These are phyloP conservation scores for Russula abietina DNA, from an alignment of 768 basidiomycete species.

Conservation along the genomic window DNA sequence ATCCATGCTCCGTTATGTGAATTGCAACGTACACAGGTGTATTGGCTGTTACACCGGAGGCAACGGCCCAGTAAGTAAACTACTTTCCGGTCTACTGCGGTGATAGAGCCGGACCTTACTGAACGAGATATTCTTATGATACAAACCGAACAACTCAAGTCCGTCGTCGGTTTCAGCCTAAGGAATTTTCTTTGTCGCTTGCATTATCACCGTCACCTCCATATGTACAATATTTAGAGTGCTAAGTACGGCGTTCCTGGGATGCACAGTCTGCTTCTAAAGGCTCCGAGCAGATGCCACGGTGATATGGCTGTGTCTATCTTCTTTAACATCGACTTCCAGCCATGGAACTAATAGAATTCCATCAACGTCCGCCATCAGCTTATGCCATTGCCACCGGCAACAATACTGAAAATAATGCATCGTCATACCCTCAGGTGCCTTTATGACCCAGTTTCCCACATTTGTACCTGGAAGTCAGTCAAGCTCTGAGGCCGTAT, in stretches of 20 bases:
- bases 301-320: neutral
- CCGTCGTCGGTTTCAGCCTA: too few species aligned
- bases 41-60: too few species aligned
- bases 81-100: too few species aligned
- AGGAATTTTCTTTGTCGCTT: too few species aligned
- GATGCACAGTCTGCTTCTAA: neutral
- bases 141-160: too few species aligned
- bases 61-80: too few species aligned
- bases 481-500: neutral
- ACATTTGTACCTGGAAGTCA: neutral
- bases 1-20: too few species aligned
- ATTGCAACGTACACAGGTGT: too few species aligned
- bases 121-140: too few species aligned
- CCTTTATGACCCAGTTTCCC: neutral
- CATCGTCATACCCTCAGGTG: neutral
- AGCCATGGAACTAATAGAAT: neutral
- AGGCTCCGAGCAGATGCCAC: neutral
- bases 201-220: too few species aligned
- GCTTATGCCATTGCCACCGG: neutral
- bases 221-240: too few species aligned
- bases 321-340: neutral
- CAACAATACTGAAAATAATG: neutral
- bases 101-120: too few species aligned
- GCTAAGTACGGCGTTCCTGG: neutral
- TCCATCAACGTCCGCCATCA: neutral